Conservation (phyloP, 371 early-diverging fungal species). For the Phascolomyces articulosus region DNA sequence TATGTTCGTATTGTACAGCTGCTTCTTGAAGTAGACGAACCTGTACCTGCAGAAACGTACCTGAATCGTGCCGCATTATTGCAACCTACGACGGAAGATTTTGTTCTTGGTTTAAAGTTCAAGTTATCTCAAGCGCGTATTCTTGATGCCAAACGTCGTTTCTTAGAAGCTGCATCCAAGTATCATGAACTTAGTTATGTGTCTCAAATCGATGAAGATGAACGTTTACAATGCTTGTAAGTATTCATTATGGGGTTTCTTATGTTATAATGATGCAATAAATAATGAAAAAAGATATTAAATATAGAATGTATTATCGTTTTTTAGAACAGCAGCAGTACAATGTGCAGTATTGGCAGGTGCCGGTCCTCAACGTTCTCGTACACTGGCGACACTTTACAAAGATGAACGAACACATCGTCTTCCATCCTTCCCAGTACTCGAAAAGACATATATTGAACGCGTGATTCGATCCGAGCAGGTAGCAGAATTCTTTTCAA, state of each 20-base stretch:
- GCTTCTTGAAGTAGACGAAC: slow-evolving; percentile 85
- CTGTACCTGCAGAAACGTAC: slow-evolving; percentile 78
- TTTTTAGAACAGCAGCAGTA: slow-evolving; percentile 69
- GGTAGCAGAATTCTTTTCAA: slow-evolving; percentile 76
- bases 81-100: slow-evolving; percentile 60
- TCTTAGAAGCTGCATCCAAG: slow-evolving; percentile 84
- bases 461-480: slow-evolving; percentile 79
- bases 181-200: slow-evolving; percentile 87
- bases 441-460: slow-evolving; percentile 92
- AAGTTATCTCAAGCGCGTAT: slow-evolving; percentile 86
- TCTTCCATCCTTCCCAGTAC: slow-evolving; percentile 67
- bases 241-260: too few relatives aligned
- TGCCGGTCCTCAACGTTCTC: slow-evolving; percentile 89
- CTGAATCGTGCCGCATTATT: slow-evolving; percentile 81
- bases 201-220: slow-evolving; percentile 61
- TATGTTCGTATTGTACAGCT: slow-evolving; percentile 87
- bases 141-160: slow-evolving; percentile 83
- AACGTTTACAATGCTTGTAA: slow-evolving; percentile 70
- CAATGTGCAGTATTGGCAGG: slow-evolving; percentile 89
- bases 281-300: too few relatives aligned
- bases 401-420: slow-evolving; percentile 86
- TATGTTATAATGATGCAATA: too few relatives aligned
- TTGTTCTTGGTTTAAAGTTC: slow-evolving; percentile 56
- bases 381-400: slow-evolving; percentile 89
- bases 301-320: too few relatives aligned